Evolutionary conservation across 305 asterid genomes (phyloP), one percentile per base, ranked within the genome.

Genomic region (Ilex paraguariensis): DNA sequence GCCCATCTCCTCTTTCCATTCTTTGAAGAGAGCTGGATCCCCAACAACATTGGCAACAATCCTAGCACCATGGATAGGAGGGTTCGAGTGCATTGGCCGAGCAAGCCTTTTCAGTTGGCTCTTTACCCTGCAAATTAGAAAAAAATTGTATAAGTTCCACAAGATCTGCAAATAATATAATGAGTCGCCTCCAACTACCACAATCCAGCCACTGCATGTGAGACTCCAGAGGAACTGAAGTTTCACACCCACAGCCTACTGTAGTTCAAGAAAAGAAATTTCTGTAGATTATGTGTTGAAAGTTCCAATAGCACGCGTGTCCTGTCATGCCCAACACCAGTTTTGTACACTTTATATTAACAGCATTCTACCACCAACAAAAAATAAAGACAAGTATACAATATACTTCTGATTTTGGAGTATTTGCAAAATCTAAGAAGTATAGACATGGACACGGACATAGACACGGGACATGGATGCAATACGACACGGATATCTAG

Each of bases 51-150:
- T 84, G 63, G 99, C 95, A 62, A 93, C 99, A 66, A 93, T 83
- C 73, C 74, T 82, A 48, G 99, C 99, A 72, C 99, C 99, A 42
- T 93, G 97, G 60, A 93, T 59, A 13, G 99, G 95, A 69, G 99
- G 99, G 73, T 93, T 93, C 36, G 97, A 93, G 87, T 90, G 87
- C 97, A 93, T 93, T 67, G 99, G 97, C 44, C 99, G 80, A 33
- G 99, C 99, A 64, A 90, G 73, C 81, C 96, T 82, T 77, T 90
- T 93, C 74, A 90, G 75, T 71, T 93, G 99, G 77, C 99, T 93
- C 77, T 86, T 93, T 32, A 87, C 97, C 82, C 98, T 92, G 84
- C 46, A 42, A 58, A 40, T 65, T 56, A 42, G 48, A 42, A 42
- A 36, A 36, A 36, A 4, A 0, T 36, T 36, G 42, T 1, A 42